phyloP scores from a whole-genome alignment of 495 filamentous ascomycete genomes.

The Bathelium albidoporum region DNA sequence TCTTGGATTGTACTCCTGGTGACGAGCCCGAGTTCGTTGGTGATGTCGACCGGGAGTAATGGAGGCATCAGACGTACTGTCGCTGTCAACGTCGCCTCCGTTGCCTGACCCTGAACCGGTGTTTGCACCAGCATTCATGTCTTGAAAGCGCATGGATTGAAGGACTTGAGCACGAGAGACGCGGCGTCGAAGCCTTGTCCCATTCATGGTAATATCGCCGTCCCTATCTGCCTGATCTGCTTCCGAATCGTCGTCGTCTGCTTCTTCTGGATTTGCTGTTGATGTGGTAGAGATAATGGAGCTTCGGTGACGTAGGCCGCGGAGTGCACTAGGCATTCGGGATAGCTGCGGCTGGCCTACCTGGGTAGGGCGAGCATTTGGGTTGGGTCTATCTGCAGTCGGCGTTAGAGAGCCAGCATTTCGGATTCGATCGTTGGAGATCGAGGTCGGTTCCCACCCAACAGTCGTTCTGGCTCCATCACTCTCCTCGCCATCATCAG shows the following conservation, averaged over 20 bases:
- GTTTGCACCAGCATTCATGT: slow-evolving; percentile 11
- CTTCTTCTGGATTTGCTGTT: slow-evolving; percentile 20
- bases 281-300: slow-evolving; percentile 22
- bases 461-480: slow-evolving; percentile 22
- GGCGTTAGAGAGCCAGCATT: slow-evolving; percentile 30
- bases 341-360: slow-evolving; percentile 13
- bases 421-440: slow-evolving; percentile 26
- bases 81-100: slow-evolving; percentile 18
- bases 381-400: slow-evolving; percentile 28
- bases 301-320: slow-evolving; percentile 21
- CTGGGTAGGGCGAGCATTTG: slow-evolving; percentile 16
- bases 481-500: slow-evolving; percentile 10
- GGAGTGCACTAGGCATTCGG: slow-evolving; percentile 20
- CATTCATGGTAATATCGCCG: slow-evolving; percentile 22
- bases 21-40: slow-evolving; percentile 7
- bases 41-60: slow-evolving; percentile 8
- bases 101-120: slow-evolving; percentile 12
- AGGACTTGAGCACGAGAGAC: slow-evolving; percentile 16
- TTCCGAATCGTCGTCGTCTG: slow-evolving; percentile 7
- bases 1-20: slow-evolving; percentile 23
- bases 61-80: slow-evolving; percentile 22
- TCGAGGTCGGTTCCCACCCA: slow-evolving; percentile 28
- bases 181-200: slow-evolving; percentile 14
- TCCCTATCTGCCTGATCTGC: slow-evolving; percentile 22
- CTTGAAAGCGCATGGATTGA: slow-evolving; percentile 7